Conservation (phyloP, 768 basidiomycete species). For the Lactarius hengduanensis region DNA sequence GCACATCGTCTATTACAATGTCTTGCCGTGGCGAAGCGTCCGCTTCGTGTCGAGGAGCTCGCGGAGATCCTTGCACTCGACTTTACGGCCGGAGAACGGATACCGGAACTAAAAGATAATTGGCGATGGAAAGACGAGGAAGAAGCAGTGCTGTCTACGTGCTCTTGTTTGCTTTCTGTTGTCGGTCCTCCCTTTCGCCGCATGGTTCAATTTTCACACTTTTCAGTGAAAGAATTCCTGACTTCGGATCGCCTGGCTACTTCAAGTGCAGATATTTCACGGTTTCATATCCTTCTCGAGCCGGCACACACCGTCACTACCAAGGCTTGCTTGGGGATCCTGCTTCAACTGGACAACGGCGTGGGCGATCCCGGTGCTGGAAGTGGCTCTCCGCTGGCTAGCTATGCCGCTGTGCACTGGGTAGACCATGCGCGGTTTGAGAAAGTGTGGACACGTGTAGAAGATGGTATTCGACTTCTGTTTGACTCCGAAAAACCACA, state of each 20-base stretch:
- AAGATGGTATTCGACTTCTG: background rate
- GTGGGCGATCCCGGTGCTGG: accelerated
- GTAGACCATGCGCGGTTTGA: background rate
- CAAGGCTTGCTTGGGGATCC: background rate
- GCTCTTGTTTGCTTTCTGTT: background rate
- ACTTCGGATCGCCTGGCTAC: background rate
- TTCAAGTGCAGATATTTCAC: background rate
- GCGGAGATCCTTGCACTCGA: background rate
- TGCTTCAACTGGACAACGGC: background rate
- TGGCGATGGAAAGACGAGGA: background rate
- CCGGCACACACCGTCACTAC: background rate
- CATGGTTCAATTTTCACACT: background rate
- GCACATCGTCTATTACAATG: background rate
- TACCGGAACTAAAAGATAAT: background rate
- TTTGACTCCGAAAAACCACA: background rate
- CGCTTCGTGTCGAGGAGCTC: background rate
- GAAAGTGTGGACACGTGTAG: background rate
- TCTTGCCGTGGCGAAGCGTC: background rate
- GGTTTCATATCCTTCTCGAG: background rate
- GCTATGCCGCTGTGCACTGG: background rate
- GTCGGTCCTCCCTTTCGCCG: background rate
- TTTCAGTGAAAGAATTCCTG: background rate
- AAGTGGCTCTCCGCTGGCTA: accelerated
- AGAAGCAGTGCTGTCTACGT: background rate
- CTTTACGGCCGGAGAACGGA: background rate